phyloP scores from a whole-genome alignment of 495 filamentous ascomycete genomes.

The Pyrenula massariospora region DNA sequence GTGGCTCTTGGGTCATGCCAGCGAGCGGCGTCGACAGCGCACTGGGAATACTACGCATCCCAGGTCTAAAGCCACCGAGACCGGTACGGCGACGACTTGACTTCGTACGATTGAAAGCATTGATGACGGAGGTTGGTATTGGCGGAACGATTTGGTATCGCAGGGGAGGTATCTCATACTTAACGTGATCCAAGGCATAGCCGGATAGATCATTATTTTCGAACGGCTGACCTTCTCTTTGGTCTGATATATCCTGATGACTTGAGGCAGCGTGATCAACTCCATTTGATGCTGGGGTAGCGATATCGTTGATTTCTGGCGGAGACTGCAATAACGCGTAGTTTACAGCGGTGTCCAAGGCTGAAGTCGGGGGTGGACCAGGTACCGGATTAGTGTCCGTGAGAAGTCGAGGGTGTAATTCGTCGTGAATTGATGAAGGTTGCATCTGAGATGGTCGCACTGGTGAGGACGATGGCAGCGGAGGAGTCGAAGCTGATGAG shows the following conservation, averaged over 20 bases:
- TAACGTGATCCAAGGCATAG: constrained; percentile 1
- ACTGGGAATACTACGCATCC: not conserved
- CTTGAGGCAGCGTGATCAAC: constrained; percentile 2
- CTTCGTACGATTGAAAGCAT: constrained; percentile 6
- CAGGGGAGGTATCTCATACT: constrained; percentile 9
- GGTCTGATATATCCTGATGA: constrained; percentile 1
- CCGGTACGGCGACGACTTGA: constrained; percentile 3
- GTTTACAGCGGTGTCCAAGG: not conserved
- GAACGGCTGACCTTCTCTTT: constrained; percentile 1
- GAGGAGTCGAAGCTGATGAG: not conserved
- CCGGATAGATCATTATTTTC: constrained; percentile 1
- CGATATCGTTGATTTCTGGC: constrained; percentile 1
- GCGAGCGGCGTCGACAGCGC: not conserved
- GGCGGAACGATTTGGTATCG: constrained; percentile 20
- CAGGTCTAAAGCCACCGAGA: not conserved
- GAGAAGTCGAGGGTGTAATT: not conserved
- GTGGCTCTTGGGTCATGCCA: not conserved
- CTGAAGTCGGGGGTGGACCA: not conserved
- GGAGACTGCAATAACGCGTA: constrained; percentile 4
- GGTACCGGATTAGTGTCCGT: not conserved
- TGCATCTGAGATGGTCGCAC: not conserved
- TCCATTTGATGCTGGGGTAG: constrained; percentile 5
- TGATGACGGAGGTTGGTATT: constrained; percentile 11
- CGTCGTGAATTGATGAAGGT: not conserved
- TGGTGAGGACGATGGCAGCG: not conserved